phyloP scores from a whole-genome alignment of 164 flowering plant species.

The Magnolia changhungtana region DNA sequence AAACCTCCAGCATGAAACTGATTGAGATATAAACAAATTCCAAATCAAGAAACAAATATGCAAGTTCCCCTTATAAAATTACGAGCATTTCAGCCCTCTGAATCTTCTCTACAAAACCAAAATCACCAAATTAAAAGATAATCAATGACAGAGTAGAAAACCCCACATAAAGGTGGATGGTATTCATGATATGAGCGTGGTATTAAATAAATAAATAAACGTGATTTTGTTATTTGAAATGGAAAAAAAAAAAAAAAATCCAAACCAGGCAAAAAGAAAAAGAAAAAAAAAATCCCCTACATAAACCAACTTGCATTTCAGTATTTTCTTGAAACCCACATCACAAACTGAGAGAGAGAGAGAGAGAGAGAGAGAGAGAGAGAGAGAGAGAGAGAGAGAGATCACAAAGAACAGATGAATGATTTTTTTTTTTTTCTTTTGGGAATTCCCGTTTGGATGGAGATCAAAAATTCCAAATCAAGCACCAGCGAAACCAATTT shows the following conservation, averaged over 20 bases:
- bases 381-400: constrained; percentile 3
- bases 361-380: constrained; percentile 5
- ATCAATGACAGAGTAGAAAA: not conserved
- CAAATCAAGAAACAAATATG: constrained; percentile 4
- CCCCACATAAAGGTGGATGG: not conserved
- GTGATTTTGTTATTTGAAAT: not conserved
- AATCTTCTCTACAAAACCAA: not conserved
- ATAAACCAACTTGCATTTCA: not conserved
- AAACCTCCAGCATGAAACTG: not conserved
- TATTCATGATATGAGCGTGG: not conserved
- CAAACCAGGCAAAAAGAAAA: not conserved
- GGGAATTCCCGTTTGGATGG: not conserved
- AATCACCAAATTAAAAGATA: not conserved
- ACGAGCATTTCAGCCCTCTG: not conserved
- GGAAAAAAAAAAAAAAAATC: not conserved
- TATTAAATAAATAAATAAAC: not conserved
- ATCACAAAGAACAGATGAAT: not conserved
- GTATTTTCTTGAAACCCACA: not conserved
- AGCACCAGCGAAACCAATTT: not conserved
- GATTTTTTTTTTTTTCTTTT: not conserved
- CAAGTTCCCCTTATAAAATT: constrained; percentile 5
- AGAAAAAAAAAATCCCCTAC: not conserved
- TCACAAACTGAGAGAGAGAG: not conserved
- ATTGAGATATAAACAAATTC: not conserved
- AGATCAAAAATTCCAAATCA: not conserved